Evolutionary conservation across 371 early-diverging fungal genomes (phyloP).

Genomic region (Mycotypha africana): DNA sequence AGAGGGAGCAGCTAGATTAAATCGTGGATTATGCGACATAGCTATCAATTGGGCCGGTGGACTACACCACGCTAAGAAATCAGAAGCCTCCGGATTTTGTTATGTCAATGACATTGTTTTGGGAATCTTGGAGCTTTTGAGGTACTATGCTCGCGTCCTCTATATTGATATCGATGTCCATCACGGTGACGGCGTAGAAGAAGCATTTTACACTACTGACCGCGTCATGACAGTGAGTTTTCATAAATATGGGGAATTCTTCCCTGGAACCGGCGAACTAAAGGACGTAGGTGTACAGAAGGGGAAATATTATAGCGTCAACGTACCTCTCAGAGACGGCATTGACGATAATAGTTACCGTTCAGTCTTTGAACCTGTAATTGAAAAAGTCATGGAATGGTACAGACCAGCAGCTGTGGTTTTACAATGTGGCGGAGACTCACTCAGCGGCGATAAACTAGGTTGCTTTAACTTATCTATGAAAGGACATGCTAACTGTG

Average conservation of each 20-base stretch:
- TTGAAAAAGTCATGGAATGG: constrained; percentile 88
- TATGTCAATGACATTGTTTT: constrained; percentile 97
- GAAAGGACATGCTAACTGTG: constrained; percentile 83
- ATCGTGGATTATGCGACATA: constrained; percentile 83
- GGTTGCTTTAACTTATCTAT: constrained; percentile 99
- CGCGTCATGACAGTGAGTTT: constrained; percentile 96
- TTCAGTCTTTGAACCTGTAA: constrained; percentile 85
- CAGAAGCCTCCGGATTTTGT: constrained; percentile 95
- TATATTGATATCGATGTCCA: constrained; percentile 98
- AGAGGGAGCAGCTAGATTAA: constrained; percentile 81
- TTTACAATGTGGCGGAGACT: constrained; percentile 99
- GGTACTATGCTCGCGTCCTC: constrained; percentile 82
- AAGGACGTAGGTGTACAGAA: constrained; percentile 83
- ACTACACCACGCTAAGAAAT: constrained; percentile 94
- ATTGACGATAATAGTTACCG: constrained; percentile 93
- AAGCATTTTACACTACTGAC: constrained; percentile 96
- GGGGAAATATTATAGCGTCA: constrained; percentile 48
- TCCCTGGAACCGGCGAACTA: constrained; percentile 92
- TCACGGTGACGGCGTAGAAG: constrained; percentile 98
- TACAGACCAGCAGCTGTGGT: constrained; percentile 96
- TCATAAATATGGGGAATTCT: constrained; percentile 97
- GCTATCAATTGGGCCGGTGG: constrained; percentile 98
- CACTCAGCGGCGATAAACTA: constrained; percentile 96
- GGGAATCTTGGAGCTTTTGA: constrained; percentile 26
- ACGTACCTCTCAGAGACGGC: constrained; percentile 93